Evolutionary conservation across 805 yeast genomes (phyloP).

Genomic region (Isabelozyma rhagii): DNA sequence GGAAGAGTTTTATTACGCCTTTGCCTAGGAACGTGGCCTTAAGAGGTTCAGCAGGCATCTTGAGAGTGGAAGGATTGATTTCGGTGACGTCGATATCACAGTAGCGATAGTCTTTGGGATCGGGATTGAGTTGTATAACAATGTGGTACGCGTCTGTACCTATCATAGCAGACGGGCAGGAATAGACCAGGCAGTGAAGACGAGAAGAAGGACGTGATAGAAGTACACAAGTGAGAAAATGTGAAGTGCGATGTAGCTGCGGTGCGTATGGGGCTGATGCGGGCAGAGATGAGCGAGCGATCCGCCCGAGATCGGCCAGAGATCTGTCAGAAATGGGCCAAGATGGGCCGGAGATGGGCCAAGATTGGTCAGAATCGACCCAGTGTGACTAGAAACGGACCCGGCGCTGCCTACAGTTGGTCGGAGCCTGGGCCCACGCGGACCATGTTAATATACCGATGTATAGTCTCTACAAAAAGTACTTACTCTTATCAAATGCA

Average conservation of each 20-base stretch:
- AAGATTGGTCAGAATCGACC: no score
- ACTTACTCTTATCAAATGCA: constrained; percentile 35
- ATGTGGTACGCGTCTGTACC: constrained; percentile 42
- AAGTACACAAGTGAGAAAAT: not conserved
- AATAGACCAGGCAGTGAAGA: not conserved
- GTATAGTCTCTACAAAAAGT: constrained; percentile 7
- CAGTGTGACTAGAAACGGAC: no score
- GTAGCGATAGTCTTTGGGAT: constrained; percentile 25
- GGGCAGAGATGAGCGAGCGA: no score
- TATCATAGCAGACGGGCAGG: constrained; percentile 20
- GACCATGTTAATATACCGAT: no score
- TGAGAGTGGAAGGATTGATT: constrained; percentile 13
- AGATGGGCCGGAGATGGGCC: no score
- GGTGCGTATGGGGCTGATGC: no score
- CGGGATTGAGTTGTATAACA: constrained; percentile 17
- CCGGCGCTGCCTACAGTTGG: no score
- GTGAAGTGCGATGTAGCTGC: no score
- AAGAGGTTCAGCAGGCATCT: constrained; percentile 40
- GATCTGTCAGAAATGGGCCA: no score
- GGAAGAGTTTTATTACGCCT: constrained; percentile 69
- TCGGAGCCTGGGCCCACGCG: no score
- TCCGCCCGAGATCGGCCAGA: no score
- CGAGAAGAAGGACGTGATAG: not conserved
- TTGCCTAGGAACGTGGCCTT: constrained; percentile 65
- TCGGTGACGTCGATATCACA: constrained; percentile 26